These are phyloP conservation scores for Cytospora schulzeri DNA, from an alignment of 2,329 filamentous ascomycete species.

Conservation along the genomic window DNA sequence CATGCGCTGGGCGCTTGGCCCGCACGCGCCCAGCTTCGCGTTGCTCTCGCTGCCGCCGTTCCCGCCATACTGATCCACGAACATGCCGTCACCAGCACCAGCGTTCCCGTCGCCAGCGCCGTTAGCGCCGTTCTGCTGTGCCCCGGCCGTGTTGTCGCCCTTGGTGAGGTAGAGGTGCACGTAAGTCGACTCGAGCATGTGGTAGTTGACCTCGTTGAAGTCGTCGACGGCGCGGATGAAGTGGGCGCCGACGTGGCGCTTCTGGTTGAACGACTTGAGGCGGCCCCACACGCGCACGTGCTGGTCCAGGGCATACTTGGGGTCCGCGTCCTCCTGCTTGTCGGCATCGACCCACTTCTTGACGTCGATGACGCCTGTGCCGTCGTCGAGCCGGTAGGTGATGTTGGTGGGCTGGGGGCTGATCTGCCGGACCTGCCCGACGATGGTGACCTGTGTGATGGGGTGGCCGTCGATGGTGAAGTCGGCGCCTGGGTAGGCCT, in stretches of 20 bases:
- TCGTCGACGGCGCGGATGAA: slow-evolving; percentile 79
- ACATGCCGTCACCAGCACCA: slow-evolving; percentile 54
- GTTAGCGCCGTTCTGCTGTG: slow-evolving; percentile 40
- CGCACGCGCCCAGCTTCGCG: slow-evolving; percentile 52
- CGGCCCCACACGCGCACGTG: slow-evolving; percentile 87
- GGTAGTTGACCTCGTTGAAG: slow-evolving; percentile 91
- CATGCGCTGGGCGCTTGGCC: slow-evolving; percentile 65
- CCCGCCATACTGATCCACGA: slow-evolving; percentile 53
- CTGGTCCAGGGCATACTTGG: slow-evolving; percentile 68
- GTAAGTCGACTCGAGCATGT: slow-evolving; percentile 85
- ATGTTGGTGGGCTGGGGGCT: slow-evolving; percentile 86
- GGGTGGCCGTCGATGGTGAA: slow-evolving; percentile 81
- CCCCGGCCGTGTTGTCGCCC: slow-evolving; percentile 59
- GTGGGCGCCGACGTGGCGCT: slow-evolving; percentile 78
- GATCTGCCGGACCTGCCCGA: slow-evolving; percentile 88
- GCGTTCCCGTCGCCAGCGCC: slow-evolving; percentile 38
- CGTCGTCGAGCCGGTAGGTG: slow-evolving; percentile 92
- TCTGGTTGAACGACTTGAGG: slow-evolving; percentile 81
- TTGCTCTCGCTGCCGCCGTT: slow-evolving; percentile 43
- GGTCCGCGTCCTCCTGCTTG: slow-evolving; percentile 50
- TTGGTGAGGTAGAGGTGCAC: slow-evolving; percentile 83
- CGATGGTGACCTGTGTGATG: slow-evolving; percentile 77
- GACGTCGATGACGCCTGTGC: slow-evolving; percentile 88
- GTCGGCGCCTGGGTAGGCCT: slow-evolving; percentile 70
- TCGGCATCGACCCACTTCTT: slow-evolving; percentile 81